These are phyloP conservation scores for Rhinocladiella similis DNA, from an alignment of 2,329 filamentous ascomycete genomes.

Conservation along the genomic window DNA sequence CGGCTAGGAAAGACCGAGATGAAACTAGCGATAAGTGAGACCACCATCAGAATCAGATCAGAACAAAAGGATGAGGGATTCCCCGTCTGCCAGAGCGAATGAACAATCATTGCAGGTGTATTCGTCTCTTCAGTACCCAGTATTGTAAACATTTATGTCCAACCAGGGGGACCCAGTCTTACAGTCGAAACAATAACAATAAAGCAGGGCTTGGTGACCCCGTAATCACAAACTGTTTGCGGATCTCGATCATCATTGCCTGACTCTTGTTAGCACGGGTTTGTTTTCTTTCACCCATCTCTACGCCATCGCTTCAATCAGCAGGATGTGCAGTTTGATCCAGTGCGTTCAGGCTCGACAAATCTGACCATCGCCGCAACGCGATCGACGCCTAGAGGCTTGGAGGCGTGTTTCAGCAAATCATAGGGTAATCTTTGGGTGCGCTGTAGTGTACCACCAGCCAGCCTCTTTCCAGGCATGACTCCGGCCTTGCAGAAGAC, in stretches of 20 bases:
- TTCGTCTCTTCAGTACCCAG: too few species aligned
- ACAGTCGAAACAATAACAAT: not conserved
- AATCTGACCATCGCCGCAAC: constrained; percentile 1
- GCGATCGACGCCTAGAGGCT: constrained; percentile 14
- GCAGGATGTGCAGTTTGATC: not conserved
- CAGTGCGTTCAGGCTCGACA: not conserved
- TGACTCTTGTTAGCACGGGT: not conserved
- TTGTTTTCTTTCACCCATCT: too few species aligned
- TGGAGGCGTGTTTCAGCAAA: constrained; percentile 10
- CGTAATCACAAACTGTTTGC: too few species aligned
- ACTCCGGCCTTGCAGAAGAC: not conserved
- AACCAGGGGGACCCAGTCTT: not conserved
- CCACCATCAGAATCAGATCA: not conserved
- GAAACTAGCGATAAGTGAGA: constrained; percentile 24
- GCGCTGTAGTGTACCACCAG: not conserved
- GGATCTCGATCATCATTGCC: not conserved
- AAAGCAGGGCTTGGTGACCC: not conserved
- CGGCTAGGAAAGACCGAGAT: constrained; percentile 1
- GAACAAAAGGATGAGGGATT: not conserved
- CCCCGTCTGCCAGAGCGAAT: too few species aligned
- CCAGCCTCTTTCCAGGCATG: not conserved
- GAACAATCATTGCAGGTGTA: too few species aligned
- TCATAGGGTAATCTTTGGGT: not conserved
- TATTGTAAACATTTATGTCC: too few species aligned
- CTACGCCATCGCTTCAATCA: not conserved